phyloP scores from a whole-genome alignment of 768 basidiomycete genomes.

The Boletus patriciae region DNA sequence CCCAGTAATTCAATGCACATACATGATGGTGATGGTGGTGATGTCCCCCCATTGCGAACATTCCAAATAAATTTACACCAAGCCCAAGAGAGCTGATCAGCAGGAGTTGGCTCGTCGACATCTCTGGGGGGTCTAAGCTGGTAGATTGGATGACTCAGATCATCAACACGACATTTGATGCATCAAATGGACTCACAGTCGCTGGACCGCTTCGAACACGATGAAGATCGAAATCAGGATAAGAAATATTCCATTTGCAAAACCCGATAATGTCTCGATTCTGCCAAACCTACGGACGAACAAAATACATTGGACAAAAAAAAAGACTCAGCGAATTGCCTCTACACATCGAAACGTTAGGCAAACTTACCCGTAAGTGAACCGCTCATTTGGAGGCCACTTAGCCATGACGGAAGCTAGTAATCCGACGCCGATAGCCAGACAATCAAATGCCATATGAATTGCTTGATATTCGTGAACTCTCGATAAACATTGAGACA shows the following conservation, averaged over 20 bases:
- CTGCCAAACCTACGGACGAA: conserved; percentile 73
- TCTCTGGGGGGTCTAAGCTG: conserved; percentile 92
- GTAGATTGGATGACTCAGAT: background rate
- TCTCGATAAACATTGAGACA: conserved; percentile 1
- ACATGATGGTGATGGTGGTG: conserved; percentile 80
- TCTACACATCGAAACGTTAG: background rate
- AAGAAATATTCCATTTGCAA: conserved; percentile 94
- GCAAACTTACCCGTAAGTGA: conserved; percentile 83
- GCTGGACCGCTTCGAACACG: conserved; percentile 95
- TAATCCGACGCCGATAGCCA: conserved; percentile 94
- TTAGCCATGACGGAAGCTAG: conserved; percentile 97
- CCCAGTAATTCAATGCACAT: conserved; percentile 24
- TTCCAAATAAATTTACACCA: conserved; percentile 94
- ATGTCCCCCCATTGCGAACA: conserved; percentile 98
- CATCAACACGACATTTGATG: background rate
- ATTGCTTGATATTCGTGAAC: conserved; percentile 62
- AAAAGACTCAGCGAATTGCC: background rate
- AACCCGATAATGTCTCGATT: conserved; percentile 96
- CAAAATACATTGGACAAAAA: background rate
- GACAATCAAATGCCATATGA: conserved; percentile 99
- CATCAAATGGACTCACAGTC: conserved; percentile 58
- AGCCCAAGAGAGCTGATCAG: conserved; percentile 88
- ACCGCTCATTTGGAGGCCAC: conserved; percentile 92
- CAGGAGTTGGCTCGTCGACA: conserved; percentile 92
- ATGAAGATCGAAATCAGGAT: conserved; percentile 97